Evolutionary conservation across 208 protist genomes (phyloP), one percentile per base, ranked within the genome.

Genomic region (Leishmania martiniquensis): DNA sequence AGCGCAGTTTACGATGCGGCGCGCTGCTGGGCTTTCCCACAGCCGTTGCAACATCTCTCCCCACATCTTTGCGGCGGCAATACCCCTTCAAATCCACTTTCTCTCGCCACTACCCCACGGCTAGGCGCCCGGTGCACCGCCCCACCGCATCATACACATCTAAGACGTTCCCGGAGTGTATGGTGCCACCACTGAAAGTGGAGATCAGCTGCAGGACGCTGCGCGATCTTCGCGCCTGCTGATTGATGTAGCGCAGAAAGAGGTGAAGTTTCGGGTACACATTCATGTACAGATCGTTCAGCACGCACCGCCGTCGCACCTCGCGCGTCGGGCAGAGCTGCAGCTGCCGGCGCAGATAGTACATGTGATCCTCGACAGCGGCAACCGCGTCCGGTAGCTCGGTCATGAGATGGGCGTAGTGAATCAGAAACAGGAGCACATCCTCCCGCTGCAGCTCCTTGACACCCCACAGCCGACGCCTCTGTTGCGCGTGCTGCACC

Each of bases 221-320:
- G 4, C 80, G 72, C 49, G 90, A 94, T 7, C 62, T 62, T 39
- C 70, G 72, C 44, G 85, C 80, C 52, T 89, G 88, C 57, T 84
- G 78, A 57, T 88, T 67, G 62, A 96, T 85, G 78, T 87, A 92
- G 47, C 74, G 73, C 39, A 96, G 83, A 52, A 89, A 90, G 70
- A 90, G 78, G 63, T 90, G 85, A 25, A 94, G 72, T 65, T 77
- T 90, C 0, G 92, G 92, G 78, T 94, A 96, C 66, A 93, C 85
- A 70, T 95, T 85, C 72, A 87, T 84, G 78, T 91, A 91, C 29
- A 95, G 68, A 71, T 95, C 91, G 71, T 89, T 90, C 47, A 95
- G 72, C 29, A 91, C 55, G 75, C 88, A 87, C 39, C 91, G 89
- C 20, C 87, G 87, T 13, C 51, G 57, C 51, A 85, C 67, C 5